Evolutionary conservation across 2,329 filamentous ascomycete species (phyloP), one percentile per base, ranked within the genome.

Genomic region (Alternaria solani): DNA sequence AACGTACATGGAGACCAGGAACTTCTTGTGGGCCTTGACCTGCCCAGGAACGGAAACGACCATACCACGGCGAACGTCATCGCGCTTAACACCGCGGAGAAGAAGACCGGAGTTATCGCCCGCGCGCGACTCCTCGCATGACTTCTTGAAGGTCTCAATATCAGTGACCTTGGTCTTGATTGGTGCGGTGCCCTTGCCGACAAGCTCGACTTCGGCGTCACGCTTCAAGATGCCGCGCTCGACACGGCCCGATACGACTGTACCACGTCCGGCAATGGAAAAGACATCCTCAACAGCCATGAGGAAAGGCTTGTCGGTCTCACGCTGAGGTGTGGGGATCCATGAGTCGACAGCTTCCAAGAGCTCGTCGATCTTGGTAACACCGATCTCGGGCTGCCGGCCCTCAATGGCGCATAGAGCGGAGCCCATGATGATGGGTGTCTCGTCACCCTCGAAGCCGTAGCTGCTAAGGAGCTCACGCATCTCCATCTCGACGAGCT

Each of bases 401-500:
- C 87, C 88, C 80, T 99, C 93, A 52, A 99, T 86, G 54, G 95
- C 94, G 84, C 93, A 97, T 51, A 99, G 90, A 69, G 95, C 95
- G 72, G 95, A 99, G 66, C 95, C 95, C 86, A 99, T 91, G 81
- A 99, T 86, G 80, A 99, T 96, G 66, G 95, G 95, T 52, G 95
- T 99, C 57, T 98, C 92, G 75, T 99, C 96, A 73, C 95, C 95
- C 83, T 99, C 95, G 80, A 99, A 99, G 64, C 93, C 94, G 82
- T 99, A 99, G 73, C 89, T 90, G 75, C 78, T 88, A 62, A 99
- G 90, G 57, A 99, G 89, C 84, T 99, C 95, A 77, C 95, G 93
- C 95, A 99, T 99, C 86, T 99, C 95, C 91, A 99, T 96, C 88
- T 99, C 95, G 79, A 99, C 95, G 61, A 99, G 92, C 85, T 99